Evolutionary conservation across 2,329 filamentous ascomycete species (phyloP).

Genomic region (Diaporthe vexans): DNA sequence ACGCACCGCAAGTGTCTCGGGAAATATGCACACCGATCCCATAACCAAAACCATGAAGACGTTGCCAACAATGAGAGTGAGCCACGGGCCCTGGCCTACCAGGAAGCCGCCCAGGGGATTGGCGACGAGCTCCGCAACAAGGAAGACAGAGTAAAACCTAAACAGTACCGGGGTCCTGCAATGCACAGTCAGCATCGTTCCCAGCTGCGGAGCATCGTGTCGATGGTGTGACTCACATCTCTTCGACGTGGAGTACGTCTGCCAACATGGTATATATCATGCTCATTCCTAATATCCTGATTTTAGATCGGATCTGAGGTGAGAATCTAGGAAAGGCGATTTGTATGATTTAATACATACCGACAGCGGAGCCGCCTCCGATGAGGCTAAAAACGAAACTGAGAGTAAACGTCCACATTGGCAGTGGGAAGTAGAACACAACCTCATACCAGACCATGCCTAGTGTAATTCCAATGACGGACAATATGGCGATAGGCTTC

Average conservation of each 20-base stretch:
- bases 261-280: conserved; percentile 62
- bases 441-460: conserved; percentile 43
- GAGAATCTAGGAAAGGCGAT: too few relatives aligned
- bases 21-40: conserved; percentile 52
- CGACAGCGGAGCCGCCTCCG: conserved; percentile 57
- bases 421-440: conserved; percentile 52
- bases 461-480: conserved; percentile 45
- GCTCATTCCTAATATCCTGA: conserved; percentile 45
- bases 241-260: conserved; percentile 57
- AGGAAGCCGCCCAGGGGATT: conserved; percentile 58
- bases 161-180: conserved; percentile 57
- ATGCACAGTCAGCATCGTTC: conserved; percentile 18
- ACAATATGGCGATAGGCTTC: conserved; percentile 60
- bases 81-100: conserved; percentile 56
- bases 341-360: conserved; percentile 25
- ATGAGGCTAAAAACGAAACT: conserved; percentile 58
- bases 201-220: not conserved
- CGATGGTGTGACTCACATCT: conserved; percentile 36
- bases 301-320: too few relatives aligned
- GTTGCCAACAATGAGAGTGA: conserved; percentile 55
- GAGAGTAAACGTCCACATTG: conserved; percentile 52
- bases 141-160: conserved; percentile 53
- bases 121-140: conserved; percentile 55
- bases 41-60: conserved; percentile 49
- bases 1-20: conserved; percentile 59